Conservation (phyloP, 306 rosid genomes). For the Cicer bijugum region DNA sequence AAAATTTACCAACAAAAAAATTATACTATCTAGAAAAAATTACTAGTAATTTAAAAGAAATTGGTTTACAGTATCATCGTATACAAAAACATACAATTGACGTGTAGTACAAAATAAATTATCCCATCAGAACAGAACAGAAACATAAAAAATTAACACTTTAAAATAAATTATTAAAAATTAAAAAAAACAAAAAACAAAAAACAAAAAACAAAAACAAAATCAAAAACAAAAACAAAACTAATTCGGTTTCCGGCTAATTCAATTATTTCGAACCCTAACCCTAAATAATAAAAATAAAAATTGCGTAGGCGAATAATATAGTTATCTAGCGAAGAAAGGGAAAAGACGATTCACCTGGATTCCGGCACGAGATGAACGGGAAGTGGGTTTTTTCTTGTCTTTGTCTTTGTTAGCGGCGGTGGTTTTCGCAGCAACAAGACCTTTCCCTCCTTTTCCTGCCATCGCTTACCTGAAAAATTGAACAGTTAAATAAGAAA, state of each 20-base stretch:
- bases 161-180: not conserved
- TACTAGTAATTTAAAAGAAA: not conserved
- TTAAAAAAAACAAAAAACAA: too few species aligned
- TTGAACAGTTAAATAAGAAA: not conserved
- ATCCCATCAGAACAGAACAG: too few species aligned
- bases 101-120: not conserved
- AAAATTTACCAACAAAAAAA: too few species aligned
- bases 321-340: not conserved
- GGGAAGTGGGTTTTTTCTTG: conserved; percentile 87
- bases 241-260: not conserved
- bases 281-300: not conserved
- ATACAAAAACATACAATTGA: not conserved
- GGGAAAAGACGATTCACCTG: conserved; percentile 52
- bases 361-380: conserved; percentile 95
- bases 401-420: conserved; percentile 89
- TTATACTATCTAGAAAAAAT: not conserved
- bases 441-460: conserved; percentile 98
- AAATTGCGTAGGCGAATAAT: not conserved
- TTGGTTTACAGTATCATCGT: too few species aligned
- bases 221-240: too few species aligned
- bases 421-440: conserved; percentile 84
- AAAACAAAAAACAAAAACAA: too few species aligned
- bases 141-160: not conserved
- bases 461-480: conserved; percentile 65
- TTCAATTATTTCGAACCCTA: not conserved